These are phyloP conservation scores for Phytophthora chlamydospora DNA, from an alignment of 352 stramenopile genomes.

Conservation along the genomic window DNA sequence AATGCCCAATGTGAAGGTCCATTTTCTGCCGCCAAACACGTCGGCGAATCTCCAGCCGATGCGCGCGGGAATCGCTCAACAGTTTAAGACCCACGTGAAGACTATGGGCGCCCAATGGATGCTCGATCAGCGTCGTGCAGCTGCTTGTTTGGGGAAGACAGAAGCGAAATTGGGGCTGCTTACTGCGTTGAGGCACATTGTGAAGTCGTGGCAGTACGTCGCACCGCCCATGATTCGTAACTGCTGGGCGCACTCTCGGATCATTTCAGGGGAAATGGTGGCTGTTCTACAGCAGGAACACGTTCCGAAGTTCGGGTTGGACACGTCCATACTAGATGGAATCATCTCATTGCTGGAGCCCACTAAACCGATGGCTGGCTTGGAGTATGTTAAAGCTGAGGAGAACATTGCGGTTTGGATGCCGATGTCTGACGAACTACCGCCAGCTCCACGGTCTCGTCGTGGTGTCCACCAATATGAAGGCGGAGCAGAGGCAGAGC, in stretches of 20 bases:
- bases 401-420: constrained; percentile 25
- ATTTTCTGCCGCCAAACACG: constrained; percentile 18
- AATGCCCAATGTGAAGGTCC: constrained; percentile 21
- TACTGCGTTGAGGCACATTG: constrained; percentile 25
- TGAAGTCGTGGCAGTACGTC: constrained; percentile 20
- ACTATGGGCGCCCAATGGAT: constrained; percentile 25
- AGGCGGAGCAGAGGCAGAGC: neutral
- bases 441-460: constrained; percentile 21
- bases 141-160: neutral
- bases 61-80: constrained; percentile 21
- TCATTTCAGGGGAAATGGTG: constrained; percentile 21
- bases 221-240: constrained; percentile 9
- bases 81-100: constrained; percentile 27
- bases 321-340: constrained; percentile 18
- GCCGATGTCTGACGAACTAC: constrained; percentile 13
- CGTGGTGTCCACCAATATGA: constrained; percentile 1
- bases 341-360: constrained; percentile 13
- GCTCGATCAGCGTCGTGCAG: constrained; percentile 20
- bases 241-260: constrained; percentile 22
- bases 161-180: constrained; percentile 21
- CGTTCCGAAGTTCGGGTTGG: constrained; percentile 4
- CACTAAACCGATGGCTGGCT: constrained; percentile 10
- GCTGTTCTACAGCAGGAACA: constrained; percentile 11
- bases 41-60: constrained; percentile 19
- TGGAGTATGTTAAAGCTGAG: constrained; percentile 24